Conservation (phyloP, 208 protist genomes). For the Novymonas esmeraldas region DNA sequence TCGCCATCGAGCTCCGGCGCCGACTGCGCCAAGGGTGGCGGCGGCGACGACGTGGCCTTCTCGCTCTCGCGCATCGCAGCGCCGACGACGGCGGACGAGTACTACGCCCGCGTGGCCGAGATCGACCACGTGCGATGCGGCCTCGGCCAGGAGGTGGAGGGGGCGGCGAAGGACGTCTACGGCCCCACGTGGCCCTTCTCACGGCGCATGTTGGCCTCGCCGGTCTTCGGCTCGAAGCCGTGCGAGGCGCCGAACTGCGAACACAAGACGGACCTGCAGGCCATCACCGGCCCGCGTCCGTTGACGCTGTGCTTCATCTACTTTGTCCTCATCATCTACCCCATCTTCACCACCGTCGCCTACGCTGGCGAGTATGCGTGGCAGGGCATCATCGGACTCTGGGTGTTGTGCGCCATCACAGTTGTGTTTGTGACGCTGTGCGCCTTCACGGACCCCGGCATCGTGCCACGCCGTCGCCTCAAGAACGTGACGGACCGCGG, state of each 20-base stretch:
- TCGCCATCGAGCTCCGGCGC: not conserved
- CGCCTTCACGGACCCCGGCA: slow-evolving; percentile 52
- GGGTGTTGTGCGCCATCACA: slow-evolving; percentile 28
- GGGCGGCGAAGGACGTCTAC: slow-evolving; percentile 37
- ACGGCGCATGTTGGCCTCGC: slow-evolving; percentile 22
- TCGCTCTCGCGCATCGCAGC: slow-evolving; percentile 18
- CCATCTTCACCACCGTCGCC: slow-evolving; percentile 33
- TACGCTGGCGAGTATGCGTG: slow-evolving; percentile 26
- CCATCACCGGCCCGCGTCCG: slow-evolving; percentile 28
- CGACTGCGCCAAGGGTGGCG: slow-evolving; percentile 1
- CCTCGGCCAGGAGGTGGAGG: slow-evolving; percentile 38
- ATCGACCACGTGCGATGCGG: slow-evolving; percentile 42
- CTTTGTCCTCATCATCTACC: slow-evolving; percentile 25
- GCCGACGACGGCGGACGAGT: slow-evolving; percentile 43
- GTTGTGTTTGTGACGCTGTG: slow-evolving; percentile 36
- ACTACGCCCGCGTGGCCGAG: slow-evolving; percentile 25
- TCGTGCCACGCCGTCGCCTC: slow-evolving; percentile 38
- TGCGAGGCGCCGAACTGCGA: slow-evolving; percentile 37
- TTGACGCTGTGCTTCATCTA: slow-evolving; percentile 32
- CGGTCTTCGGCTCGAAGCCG: slow-evolving; percentile 10
- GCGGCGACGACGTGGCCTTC: slow-evolving; percentile 5
- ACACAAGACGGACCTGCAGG: slow-evolving; percentile 21
- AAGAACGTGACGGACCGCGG: slow-evolving; percentile 35
- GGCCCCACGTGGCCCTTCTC: slow-evolving; percentile 45
- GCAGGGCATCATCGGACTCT: slow-evolving; percentile 31